Base-by-base conservation (phyloP, 225 moss, liverwort and hornwort species). In the Takakia lepidozioides region DNA sequence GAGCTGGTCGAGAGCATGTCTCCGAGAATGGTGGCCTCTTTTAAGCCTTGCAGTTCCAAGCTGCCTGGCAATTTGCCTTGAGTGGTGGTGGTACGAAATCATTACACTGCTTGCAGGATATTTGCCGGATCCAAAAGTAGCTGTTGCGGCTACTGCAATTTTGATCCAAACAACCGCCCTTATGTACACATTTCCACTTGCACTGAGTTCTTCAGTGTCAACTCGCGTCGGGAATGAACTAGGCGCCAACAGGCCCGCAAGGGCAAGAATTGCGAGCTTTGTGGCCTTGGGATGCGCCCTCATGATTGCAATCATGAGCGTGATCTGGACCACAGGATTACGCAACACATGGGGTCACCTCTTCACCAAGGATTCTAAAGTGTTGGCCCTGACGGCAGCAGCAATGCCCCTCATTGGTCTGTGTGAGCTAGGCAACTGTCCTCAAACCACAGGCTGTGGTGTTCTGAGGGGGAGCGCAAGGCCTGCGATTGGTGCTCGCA, bases 61-160 rank as follows among this genome's bases (percentile, higher is more conserved):
- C 59, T 91, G 91, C 81, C 69, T 72, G 60, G 91, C 80, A 2
- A 67, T 91, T 19, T 91, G 91, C 35, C 54, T 91, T 20, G 91
- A 91, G 25, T 91, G 91, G 91, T 91, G 91, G 91, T 91, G 91
- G 91, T 91, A 91, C 13, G 91, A 91, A 45, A 84, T 91, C 14
- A 81, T 91, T 60, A 91, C 91, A 3, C 72, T 91, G 0, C 60
- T 91, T 19, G 91, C 91, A 1, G 91, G 91, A 22, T 91, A 86
- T 20, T 69, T 91, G 5, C 86, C 86, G 0, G 29, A 86, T 29
- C 91, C 91, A 2, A 72, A 65, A 44, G 78, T 85, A 38, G 83
- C 91, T 0, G 78, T 91, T 0, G 86, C 91, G 5, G 69, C 91
- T 0, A 84, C 86, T 0, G 91, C 86, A 3, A 91, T 91, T 28